phyloP scores from a whole-genome alignment of 352 stramenopile species.

The Paralagenidium karlingii region DNA sequence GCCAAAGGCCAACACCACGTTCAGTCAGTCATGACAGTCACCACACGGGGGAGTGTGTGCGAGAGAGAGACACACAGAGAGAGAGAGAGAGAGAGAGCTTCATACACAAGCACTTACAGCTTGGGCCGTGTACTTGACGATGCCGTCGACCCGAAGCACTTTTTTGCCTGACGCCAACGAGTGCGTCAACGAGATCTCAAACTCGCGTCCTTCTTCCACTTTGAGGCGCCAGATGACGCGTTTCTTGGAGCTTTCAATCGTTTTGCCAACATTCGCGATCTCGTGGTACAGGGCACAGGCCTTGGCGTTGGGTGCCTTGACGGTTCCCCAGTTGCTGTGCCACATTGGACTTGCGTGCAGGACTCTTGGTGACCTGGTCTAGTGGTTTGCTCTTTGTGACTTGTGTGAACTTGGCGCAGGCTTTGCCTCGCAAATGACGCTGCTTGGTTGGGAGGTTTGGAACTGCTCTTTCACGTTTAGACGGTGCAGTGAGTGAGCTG shows the following conservation, averaged over 20 bases:
- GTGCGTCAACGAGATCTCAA: slow-evolving; percentile 75
- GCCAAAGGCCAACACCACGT: slow-evolving; percentile 1
- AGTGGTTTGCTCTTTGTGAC: too few species aligned
- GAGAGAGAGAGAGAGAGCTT: background rate
- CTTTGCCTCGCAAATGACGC: too few species aligned
- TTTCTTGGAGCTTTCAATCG: slow-evolving; percentile 78
- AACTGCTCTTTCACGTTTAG: too few species aligned
- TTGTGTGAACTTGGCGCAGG: too few species aligned
- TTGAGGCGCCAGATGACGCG: slow-evolving; percentile 73
- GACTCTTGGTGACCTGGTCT: too few species aligned
- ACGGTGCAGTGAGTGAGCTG: too few species aligned
- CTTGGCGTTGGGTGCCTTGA: slow-evolving; percentile 63
- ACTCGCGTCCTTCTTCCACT: slow-evolving; percentile 65
- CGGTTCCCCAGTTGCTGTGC: slow-evolving; percentile 48
- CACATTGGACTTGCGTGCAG: slow-evolving; percentile 8
- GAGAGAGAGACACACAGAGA: too few species aligned
- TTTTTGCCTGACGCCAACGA: slow-evolving; percentile 74
- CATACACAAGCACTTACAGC: slow-evolving; percentile 20
- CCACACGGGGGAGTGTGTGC: too few species aligned
- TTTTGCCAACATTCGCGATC: slow-evolving; percentile 73
- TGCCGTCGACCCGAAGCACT: slow-evolving; percentile 60
- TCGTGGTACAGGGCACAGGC: slow-evolving; percentile 63
- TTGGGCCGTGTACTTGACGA: slow-evolving; percentile 66
- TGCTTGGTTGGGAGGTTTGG: too few species aligned
- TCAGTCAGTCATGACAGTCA: too few species aligned